Conservation (phyloP, 306 rosid genomes). For the Medicago lupulina region DNA sequence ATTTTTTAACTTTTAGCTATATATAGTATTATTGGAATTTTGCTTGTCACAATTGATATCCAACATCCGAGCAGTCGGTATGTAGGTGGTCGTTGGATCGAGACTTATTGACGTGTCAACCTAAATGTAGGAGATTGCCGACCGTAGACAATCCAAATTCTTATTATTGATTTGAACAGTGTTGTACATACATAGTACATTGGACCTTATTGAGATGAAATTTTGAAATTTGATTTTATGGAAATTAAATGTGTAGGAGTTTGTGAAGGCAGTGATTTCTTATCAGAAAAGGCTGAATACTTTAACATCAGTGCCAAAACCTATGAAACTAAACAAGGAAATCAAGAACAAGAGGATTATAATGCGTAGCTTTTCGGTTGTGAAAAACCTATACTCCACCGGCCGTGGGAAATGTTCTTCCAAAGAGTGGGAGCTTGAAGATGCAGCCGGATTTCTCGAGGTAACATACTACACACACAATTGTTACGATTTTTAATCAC, state of each 20-base stretch:
- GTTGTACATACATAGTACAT: neutral
- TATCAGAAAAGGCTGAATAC: conserved; percentile 68
- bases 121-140: neutral
- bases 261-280: conserved; percentile 85
- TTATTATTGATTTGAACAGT: neutral
- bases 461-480: conserved; percentile 32
- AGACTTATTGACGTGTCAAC: too few relatives aligned
- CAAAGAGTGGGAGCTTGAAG: conserved; percentile 71
- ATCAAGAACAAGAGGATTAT: conserved; percentile 66
- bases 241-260: conserved; percentile 60
- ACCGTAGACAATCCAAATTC: too few relatives aligned
- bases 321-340: conserved; percentile 61
- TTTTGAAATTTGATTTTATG: neutral
- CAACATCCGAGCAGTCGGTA: neutral
- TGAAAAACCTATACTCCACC: conserved; percentile 57
- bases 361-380: conserved; percentile 71
- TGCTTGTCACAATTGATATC: neutral
- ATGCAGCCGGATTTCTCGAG: conserved; percentile 79
- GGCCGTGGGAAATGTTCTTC: conserved; percentile 44
- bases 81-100: too few relatives aligned
- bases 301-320: conserved; percentile 44
- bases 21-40: too few relatives aligned
- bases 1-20: too few relatives aligned
- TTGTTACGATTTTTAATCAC: neutral
- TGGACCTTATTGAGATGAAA: neutral